Evolutionary conservation across 805 yeast species (phyloP), one percentile per base, ranked within the genome.

Genomic region (Kodamaea kakaduensis): DNA sequence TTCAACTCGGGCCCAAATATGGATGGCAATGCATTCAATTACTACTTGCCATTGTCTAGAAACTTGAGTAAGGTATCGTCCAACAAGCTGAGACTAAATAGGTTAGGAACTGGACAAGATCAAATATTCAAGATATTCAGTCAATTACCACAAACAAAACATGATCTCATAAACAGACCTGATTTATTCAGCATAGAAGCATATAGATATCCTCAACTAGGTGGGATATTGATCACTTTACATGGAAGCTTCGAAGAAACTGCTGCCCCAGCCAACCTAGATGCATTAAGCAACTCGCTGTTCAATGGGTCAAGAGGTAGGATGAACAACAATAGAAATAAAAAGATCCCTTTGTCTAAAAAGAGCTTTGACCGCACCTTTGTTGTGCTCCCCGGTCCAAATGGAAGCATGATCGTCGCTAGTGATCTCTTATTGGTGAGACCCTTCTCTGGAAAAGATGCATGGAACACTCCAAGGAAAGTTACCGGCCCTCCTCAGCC

Each of bases 351-450:
- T 19, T 59, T 81, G 22, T 64, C 75, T 4, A 70, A 69, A 46
- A 82, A 93, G 54, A 77, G 93, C 7, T 93, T 93, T 58, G 98
- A 93, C 56, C 73, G 98, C 52, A 71, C 81, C 0, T 78, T 93
- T 54, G 67, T 85, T n/a, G 80, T 88, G 2, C 78, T 84, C 9
- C 81, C 80, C 1, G 82, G 81, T 9, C 74, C 78, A 12, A 71
- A 73, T 38, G 84, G 88, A 4, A 64, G 76, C 19, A 76, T 86
- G 66, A 66, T 87, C n/a, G 78, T 93, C 19, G 96, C 95, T 10
- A 82, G 94, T 21, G 98, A 93, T 59, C 56, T 85, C 54, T 65
- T 93, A 34, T 68, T 78, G 10, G 60, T 93, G 3, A 77, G 95
- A 44, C 71, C 80, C 5, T 71, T 63, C 45, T 69, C 79, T 1